Percentiles rank a stretch among this genome's conserved stretches.
Evolutionary conservation across 2,329 filamentous ascomycete species (phyloP).

Genomic region (Nothophoma quercina): DNA sequence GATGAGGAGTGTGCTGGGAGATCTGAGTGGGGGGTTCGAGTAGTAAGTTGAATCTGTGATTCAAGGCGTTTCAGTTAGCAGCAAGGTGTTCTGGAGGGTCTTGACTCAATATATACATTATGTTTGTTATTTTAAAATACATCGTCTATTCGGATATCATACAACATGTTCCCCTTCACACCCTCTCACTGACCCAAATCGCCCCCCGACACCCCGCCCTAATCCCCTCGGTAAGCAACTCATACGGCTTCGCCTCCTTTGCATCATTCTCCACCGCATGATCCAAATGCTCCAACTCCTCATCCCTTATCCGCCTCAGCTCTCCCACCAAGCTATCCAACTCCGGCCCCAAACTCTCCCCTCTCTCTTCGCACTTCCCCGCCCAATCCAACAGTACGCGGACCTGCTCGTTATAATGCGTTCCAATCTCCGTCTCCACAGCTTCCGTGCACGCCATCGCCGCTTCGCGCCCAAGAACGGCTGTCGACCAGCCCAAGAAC

Average conservation of each 20-base stretch:
- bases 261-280: conserved; percentile 94
- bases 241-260: conserved; percentile 87
- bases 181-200: conserved; percentile 86
- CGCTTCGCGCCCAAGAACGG: conserved; percentile 86
- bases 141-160: not conserved
- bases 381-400: conserved; percentile 82
- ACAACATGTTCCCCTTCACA: conserved; percentile 52
- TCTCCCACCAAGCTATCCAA: conserved; percentile 74
- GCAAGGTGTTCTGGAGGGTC: conserved; percentile 1
- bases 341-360: conserved; percentile 83
- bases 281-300: conserved; percentile 96
- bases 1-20: conserved; percentile 44
- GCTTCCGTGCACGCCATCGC: conserved; percentile 99
- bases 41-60: too few relatives aligned
- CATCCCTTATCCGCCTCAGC: conserved; percentile 85
- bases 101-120: conserved; percentile 1
- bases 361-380: conserved; percentile 74
- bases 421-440: conserved; percentile 96
- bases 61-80: too few relatives aligned
- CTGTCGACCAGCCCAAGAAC: conserved; percentile 87
- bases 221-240: conserved; percentile 85
- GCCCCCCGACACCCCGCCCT: conserved; percentile 88
- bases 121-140: too few relatives aligned
- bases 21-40: conserved; percentile 48
- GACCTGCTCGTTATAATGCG: conserved; percentile 95